Evolutionary conservation across 2,329 filamentous ascomycete genomes (phyloP).

Genomic region (Apiospora malaysiana): DNA sequence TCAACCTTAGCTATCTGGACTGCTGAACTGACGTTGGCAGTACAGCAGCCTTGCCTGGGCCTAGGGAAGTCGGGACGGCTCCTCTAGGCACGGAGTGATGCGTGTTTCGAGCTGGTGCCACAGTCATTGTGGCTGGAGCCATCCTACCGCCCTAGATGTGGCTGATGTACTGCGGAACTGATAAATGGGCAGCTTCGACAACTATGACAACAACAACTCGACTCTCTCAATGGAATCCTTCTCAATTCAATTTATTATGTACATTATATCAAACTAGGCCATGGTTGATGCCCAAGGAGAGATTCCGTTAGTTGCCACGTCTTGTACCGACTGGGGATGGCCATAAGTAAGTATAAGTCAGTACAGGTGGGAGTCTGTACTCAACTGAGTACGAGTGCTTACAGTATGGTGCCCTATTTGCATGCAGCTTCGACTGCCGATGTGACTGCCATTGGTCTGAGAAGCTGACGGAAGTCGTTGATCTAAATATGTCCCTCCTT

Average conservation of each 20-base stretch:
- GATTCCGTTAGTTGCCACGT: too few relatives aligned
- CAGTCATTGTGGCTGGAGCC: conserved; percentile 6
- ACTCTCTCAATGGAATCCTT: too few relatives aligned
- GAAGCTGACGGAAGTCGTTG: neutral
- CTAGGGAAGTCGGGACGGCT: neutral
- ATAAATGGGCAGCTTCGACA: neutral
- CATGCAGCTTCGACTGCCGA: neutral
- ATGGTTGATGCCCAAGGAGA: too few relatives aligned
- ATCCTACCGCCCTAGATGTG: neutral
- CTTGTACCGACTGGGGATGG: too few relatives aligned
- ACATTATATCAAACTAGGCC: neutral
- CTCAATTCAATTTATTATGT: neutral
- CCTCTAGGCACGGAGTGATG: conserved; percentile 4
- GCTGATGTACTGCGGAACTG: neutral
- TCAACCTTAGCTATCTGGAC: conserved; percentile 7
- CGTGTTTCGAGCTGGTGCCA: conserved; percentile 13
- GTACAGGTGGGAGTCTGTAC: too few relatives aligned
- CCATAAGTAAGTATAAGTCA: too few relatives aligned
- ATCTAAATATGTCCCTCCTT: neutral
- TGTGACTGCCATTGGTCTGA: neutral
- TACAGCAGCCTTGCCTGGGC: conserved; percentile 11
- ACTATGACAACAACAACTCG: too few relatives aligned
- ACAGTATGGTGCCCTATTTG: neutral
- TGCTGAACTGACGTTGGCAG: conserved; percentile 11
- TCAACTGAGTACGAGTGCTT: too few relatives aligned